Conservation (phyloP, 495 filamentous ascomycete species). For the Lophium mytilinum region DNA sequence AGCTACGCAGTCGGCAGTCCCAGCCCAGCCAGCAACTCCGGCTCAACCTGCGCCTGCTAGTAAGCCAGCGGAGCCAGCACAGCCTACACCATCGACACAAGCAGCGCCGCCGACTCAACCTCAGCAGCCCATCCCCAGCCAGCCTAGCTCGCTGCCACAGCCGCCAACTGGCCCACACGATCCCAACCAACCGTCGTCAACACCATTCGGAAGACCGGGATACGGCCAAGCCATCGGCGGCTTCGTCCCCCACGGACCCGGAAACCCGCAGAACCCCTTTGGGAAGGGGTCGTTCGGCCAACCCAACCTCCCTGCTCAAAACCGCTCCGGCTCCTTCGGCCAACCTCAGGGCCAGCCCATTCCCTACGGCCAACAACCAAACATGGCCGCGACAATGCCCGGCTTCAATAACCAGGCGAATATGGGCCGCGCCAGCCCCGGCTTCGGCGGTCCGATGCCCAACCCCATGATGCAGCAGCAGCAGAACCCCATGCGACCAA, state of each 20-base stretch:
- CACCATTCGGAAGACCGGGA: not conserved
- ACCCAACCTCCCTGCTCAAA: not conserved
- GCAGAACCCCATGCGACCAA: not conserved
- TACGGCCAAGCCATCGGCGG: too few species aligned
- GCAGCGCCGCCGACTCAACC: not conserved
- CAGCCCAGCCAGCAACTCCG: not conserved
- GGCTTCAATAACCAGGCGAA: not conserved
- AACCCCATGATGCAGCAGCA: not conserved
- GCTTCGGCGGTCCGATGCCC: conserved; percentile 1
- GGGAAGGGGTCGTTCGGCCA: not conserved
- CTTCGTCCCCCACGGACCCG: conserved; percentile 1
- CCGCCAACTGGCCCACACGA: conserved; percentile 1
- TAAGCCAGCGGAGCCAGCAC: not conserved
- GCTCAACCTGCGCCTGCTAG: not conserved
- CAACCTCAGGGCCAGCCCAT: conserved; percentile 4
- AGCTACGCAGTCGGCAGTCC: not conserved
- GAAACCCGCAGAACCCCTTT: not conserved
- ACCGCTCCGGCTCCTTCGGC: conserved; percentile 1
- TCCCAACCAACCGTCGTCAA: not conserved
- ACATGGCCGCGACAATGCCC: not conserved
- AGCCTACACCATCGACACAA: not conserved
- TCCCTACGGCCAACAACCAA: not conserved
- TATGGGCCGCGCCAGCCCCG: conserved; percentile 5
- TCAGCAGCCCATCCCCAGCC: not conserved
- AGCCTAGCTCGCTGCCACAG: not conserved